Evolutionary conservation across 345 rosid genomes (phyloP).

Genomic region (Salix arbutifolia): DNA sequence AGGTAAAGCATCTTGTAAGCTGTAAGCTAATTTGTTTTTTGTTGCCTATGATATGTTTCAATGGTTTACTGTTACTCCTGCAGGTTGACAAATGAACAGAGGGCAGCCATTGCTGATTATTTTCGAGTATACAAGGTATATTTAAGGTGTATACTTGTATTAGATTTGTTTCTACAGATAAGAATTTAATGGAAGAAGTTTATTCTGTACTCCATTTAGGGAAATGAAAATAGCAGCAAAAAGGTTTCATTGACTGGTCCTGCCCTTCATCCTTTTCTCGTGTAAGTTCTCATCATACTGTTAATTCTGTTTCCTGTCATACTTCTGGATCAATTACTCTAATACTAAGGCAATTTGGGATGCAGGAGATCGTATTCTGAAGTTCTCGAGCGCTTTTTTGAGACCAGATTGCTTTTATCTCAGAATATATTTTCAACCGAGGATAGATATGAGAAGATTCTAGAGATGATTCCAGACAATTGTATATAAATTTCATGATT

Average conservation of each 20-base stretch:
- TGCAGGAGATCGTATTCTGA: slow-evolving; percentile 85
- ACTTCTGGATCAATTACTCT: background rate
- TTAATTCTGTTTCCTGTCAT: background rate
- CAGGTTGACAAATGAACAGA: slow-evolving; percentile 87
- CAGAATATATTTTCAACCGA: slow-evolving; percentile 62
- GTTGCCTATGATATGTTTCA: background rate
- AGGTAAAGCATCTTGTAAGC: slow-evolving; percentile 39
- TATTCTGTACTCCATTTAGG: slow-evolving; percentile 38
- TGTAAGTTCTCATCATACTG: slow-evolving; percentile 40
- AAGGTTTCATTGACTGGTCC: slow-evolving; percentile 64
- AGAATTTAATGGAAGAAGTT: slow-evolving; percentile 4
- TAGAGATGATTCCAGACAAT: slow-evolving; percentile 82
- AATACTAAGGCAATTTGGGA: slow-evolving; percentile 11
- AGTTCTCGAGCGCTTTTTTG: slow-evolving; percentile 66
- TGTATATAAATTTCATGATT: slow-evolving; percentile 33
- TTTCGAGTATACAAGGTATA: slow-evolving; percentile 77
- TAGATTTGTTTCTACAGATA: background rate
- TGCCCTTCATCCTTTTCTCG: slow-evolving; percentile 86
- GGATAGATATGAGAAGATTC: slow-evolving; percentile 80
- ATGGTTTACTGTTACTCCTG: slow-evolving; percentile 9
- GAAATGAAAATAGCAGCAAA: slow-evolving; percentile 75
- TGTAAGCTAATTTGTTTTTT: background rate
- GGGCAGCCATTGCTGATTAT: slow-evolving; percentile 86
- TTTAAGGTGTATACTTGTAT: background rate
- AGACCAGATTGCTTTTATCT: slow-evolving; percentile 56